Evolutionary conservation across 768 basidiomycete species (phyloP), one percentile per base, ranked within the genome.

Genomic region (Mycena filopes): DNA sequence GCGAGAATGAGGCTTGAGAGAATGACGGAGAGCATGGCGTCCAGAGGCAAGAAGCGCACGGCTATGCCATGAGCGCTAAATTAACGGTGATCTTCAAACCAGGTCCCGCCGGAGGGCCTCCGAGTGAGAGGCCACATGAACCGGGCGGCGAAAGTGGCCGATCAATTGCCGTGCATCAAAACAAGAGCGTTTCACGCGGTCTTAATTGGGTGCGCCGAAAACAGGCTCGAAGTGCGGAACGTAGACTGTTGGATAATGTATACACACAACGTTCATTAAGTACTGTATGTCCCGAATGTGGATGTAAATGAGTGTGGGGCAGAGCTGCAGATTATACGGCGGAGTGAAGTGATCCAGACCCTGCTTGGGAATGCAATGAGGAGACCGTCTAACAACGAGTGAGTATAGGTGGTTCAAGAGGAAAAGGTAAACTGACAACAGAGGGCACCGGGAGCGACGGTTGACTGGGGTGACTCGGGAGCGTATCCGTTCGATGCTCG

Each of bases 391-490:
- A n/a, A 2, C 28, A 40, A 11, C 21, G 4, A 5, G 10, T 46
- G 36, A 55, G 55, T 26, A 16, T 7, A 20, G 8, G 10, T 33
- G 11, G 4, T 26, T 16, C 3, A 20, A 18, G 29, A 56, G 33
- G 25, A 2, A 58, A 20, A 18, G 29, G 51, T 31, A 33, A 2
- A 58, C 65, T 18, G 2, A 66, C 65, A 16, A 66, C 58, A 15
- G 65, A 66, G 29, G 65, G 65, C 50, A 66, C 54, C 20, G 60
- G 60, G 23, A 42, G 18, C 26, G 65, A 33, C 11, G 65, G 55
- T 23, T 50, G 65, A n/a, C 60, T 66, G 48, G 65, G 60, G 7
- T 50, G 65, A n/a, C 60, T 66, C 41, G 65, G 55, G 3, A 57
- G 42, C 25, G 65, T 62, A 33, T 64, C 56, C 13, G 63, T 49